Evolutionary conservation across 352 stramenopile species (phyloP), one percentile per base, ranked within the genome.

Genomic region (Pythium utonaiense): DNA sequence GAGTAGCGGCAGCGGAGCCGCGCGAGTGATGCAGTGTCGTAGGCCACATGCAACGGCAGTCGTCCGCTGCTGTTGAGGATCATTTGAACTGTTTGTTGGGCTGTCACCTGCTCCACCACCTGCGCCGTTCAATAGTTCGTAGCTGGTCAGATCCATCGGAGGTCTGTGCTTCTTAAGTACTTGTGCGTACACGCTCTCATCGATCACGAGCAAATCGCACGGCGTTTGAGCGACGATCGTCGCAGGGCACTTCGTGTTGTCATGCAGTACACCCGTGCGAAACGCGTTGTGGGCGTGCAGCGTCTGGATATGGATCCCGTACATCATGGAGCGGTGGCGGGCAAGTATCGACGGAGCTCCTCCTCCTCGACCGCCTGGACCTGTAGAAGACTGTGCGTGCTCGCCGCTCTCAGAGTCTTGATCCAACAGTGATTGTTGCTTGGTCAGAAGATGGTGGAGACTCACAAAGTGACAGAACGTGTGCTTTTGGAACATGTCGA

Each of bases 401-500:
- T 25, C 40, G 13, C 17, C 10, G 1, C 28, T 21, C 6, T 60
- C 53, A 6, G 34, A 41, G 10, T 72, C 57, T 28, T 70, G 79
- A 19, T 78, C 66, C 27, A 78, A 19, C 3, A 17, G 58, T 6
- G 44, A 55, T 5, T 52, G 41, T n/a, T 66, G 60, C 49, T 58
- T 64, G 12, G 60, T 53, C 16, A 71, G 49, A 34, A 71, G 30
- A 53, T 71, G 54, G 55, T 68, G 65, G 31, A 72, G 45, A 36
- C 65, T 68, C 22, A 49, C 16, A 17, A 80, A 84, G 3, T 72
- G 57, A 42, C 79, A 89, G 44, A 89, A 87, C 3, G 75, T 51
- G 60, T 89, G 79, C 0, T 76, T 65, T 25, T 78, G 72, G 22
- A 89, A 82, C 79, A 89, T 87, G 19, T 87, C 79, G 24, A 77